phyloP scores from a whole-genome alignment of 2,329 filamentous ascomycete species.

The Pseudogymnoascus sp. region DNA sequence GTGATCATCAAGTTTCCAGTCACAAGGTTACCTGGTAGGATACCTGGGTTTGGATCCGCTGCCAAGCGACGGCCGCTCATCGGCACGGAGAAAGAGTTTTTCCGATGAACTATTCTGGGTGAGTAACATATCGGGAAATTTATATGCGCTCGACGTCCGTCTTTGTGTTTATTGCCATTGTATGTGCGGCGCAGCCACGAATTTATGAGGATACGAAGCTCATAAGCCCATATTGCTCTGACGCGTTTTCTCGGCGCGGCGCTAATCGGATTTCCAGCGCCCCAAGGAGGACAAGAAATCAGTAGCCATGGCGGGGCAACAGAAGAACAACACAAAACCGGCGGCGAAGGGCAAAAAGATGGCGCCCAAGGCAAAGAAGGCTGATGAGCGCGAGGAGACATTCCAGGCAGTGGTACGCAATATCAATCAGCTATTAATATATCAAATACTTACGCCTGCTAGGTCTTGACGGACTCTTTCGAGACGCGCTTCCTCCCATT shows the following conservation, averaged over 20 bases:
- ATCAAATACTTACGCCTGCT: slow-evolving; percentile 17
- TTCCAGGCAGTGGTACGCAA: slow-evolving; percentile 30
- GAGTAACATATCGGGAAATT: slow-evolving; percentile 10
- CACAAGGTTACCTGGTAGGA: slow-evolving; percentile 8
- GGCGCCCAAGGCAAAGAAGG: slow-evolving; percentile 20
- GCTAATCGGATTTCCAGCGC: background rate
- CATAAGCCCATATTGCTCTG: background rate
- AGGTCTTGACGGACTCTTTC: slow-evolving; percentile 91
- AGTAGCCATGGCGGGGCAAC: slow-evolving; percentile 6
- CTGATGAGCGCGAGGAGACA: slow-evolving; percentile 30
- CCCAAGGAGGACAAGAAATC: slow-evolving; percentile 6
- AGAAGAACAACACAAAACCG: slow-evolving; percentile 6
- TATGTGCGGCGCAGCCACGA: background rate
- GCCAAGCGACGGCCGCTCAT: slow-evolving; percentile 4
- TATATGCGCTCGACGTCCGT: background rate
- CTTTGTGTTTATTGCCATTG: background rate
- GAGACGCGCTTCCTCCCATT: slow-evolving; percentile 88
- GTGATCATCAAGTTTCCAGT: background rate
- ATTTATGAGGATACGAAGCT: background rate
- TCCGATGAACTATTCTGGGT: slow-evolving; percentile 9
- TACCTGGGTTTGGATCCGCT: slow-evolving; percentile 4
- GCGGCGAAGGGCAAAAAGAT: slow-evolving; percentile 25
- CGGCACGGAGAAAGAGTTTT: slow-evolving; percentile 9
- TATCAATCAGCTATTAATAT: background rate
- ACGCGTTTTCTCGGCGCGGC: slow-evolving; percentile 4